These are phyloP conservation scores for Arthroderma sp. DNA, from an alignment of 2,329 filamentous ascomycete genomes.

Conservation along the genomic window DNA sequence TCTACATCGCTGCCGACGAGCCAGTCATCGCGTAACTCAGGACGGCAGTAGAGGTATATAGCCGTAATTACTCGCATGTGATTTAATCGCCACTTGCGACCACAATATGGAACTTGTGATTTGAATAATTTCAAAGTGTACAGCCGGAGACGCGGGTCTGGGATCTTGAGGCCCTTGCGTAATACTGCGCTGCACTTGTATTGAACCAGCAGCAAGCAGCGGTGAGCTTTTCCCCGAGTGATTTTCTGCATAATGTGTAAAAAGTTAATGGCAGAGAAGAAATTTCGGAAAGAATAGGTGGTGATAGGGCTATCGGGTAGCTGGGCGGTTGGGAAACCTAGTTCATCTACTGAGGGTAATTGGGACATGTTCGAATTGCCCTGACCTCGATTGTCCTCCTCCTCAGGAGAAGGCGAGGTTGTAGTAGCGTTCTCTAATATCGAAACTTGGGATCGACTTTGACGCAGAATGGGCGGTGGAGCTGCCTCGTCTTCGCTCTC, in stretches of 20 bases:
- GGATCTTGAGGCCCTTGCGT: conserved; percentile 18
- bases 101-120: conserved; percentile 94
- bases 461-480: conserved; percentile 66
- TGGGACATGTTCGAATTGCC: conserved; percentile 7
- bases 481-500: conserved; percentile 56
- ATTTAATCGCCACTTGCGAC: conserved; percentile 90
- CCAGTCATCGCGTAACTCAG: conserved; percentile 91
- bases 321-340: conserved; percentile 62
- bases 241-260: conserved; percentile 95
- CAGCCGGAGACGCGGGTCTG: conserved; percentile 51
- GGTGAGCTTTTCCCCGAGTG: conserved; percentile 88
- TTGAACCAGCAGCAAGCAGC: conserved; percentile 82
- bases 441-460: conserved; percentile 34
- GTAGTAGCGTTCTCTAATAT: conserved; percentile 14
- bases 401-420: conserved; percentile 16
- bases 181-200: conserved; percentile 92
- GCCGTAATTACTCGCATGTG: conserved; percentile 99
- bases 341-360: conserved; percentile 60
- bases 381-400: conserved; percentile 5
- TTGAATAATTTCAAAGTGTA: conserved; percentile 98
- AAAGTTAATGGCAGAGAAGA: conserved; percentile 91
- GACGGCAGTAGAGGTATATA: conserved; percentile 84
- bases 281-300: conserved; percentile 82
- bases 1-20: conserved; percentile 79
- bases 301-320: conserved; percentile 60